Conservation (phyloP, 2,329 filamentous ascomycete genomes). For the Ceratocystis papillata region DNA sequence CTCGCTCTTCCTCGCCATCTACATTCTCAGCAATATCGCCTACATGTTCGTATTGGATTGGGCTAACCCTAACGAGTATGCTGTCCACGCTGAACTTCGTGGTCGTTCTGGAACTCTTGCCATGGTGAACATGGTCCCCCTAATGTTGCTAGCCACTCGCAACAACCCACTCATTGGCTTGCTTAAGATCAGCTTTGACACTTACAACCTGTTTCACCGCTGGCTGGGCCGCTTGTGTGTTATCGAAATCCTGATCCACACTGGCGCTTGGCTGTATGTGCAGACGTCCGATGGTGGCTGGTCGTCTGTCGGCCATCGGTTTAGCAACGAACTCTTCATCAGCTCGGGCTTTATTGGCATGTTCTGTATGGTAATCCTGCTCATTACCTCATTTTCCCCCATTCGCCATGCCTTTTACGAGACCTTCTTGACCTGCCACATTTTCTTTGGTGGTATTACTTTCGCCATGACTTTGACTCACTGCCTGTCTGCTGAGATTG, state of each 20-base stretch:
- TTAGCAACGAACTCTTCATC: conserved; percentile 53
- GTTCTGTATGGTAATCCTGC: conserved; percentile 52
- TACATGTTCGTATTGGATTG: conserved; percentile 56
- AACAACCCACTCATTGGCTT: conserved; percentile 68
- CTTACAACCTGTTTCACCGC: conserved; percentile 69
- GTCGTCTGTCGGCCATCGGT: conserved; percentile 43
- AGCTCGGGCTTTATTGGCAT: conserved; percentile 52
- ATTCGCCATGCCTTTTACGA: conserved; percentile 94
- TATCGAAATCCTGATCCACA: conserved; percentile 57
- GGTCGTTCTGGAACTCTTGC: conserved; percentile 61
- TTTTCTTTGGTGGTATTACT: conserved; percentile 56
- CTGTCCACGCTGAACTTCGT: conserved; percentile 51
- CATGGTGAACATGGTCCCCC: conserved; percentile 65
- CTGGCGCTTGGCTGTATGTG: conserved; percentile 61
- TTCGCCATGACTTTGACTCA: conserved; percentile 71
- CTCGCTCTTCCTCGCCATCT: conserved; percentile 45
- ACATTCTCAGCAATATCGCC: conserved; percentile 49
- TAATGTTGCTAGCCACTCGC: conserved; percentile 62
- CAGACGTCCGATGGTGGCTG: conserved; percentile 55
- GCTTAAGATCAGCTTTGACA: conserved; percentile 67
- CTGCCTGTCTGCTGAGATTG: conserved; percentile 54
- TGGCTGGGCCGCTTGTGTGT: conserved; percentile 70
- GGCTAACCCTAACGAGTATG: conserved; percentile 45
- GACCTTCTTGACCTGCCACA: conserved; percentile 82
- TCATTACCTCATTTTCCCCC: conserved; percentile 63